Conservation (phyloP, 805 yeast species). For the Yamadazyma phyllophila region DNA sequence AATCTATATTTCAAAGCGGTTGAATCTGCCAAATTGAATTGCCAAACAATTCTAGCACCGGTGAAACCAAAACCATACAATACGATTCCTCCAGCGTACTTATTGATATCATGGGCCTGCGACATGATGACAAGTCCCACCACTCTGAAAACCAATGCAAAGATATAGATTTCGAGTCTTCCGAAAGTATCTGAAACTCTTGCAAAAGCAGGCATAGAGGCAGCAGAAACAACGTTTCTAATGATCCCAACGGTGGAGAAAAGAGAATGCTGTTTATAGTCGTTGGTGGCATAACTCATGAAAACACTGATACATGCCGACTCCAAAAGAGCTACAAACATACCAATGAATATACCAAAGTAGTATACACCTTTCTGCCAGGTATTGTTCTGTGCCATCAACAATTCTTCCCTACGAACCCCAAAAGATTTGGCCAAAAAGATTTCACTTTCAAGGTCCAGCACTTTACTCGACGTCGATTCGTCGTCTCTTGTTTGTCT, state of each 20-base stretch:
- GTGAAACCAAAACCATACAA: constrained; percentile 51
- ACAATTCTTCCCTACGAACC: constrained; percentile 54
- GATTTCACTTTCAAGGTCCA: not conserved
- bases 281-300: constrained; percentile 54
- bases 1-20: constrained; percentile 72
- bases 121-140: constrained; percentile 65
- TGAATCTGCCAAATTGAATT: constrained; percentile 61
- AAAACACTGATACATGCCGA: constrained; percentile 11
- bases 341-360: constrained; percentile 49
- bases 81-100: constrained; percentile 67
- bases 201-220: constrained; percentile 64
- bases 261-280: constrained; percentile 54
- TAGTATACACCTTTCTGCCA: constrained; percentile 40
- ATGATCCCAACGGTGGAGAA: constrained; percentile 59
- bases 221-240: constrained; percentile 60
- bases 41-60: constrained; percentile 56
- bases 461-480: not conserved
- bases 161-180: constrained; percentile 49
- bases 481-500: not conserved
- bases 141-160: constrained; percentile 53
- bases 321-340: constrained; percentile 49
- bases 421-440: constrained; percentile 40
- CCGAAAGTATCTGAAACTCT: constrained; percentile 65
- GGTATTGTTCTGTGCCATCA: constrained; percentile 44
- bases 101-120: constrained; percentile 53